phyloP scores from a whole-genome alignment of 148 eudicot species.

The Fagopyrum homotropicum region DNA sequence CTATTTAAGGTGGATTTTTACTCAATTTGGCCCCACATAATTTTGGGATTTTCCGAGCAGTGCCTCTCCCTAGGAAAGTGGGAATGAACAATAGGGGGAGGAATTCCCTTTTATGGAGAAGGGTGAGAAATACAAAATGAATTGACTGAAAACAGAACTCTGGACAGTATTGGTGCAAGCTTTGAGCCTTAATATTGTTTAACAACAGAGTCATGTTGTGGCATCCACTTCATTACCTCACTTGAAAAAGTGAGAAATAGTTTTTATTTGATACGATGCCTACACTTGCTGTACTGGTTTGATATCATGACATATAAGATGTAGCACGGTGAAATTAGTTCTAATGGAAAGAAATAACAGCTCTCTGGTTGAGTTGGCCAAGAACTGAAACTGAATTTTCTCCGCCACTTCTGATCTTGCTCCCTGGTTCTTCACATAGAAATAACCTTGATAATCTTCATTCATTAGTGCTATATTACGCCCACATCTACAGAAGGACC shows the following conservation, averaged over 20 bases:
- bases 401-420: neutral
- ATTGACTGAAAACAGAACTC: no score
- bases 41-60: neutral
- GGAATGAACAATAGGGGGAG: neutral
- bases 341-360: neutral
- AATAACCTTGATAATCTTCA: neutral
- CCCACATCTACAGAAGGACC: neutral
- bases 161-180: conserved; percentile 17
- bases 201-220: no score
- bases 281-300: no score
- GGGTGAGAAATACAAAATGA: neutral
- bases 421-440: neutral
- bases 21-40: neutral
- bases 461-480: neutral
- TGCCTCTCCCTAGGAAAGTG: neutral
- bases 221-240: no score
- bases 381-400: neutral
- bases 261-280: no score
- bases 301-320: neutral
- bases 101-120: neutral
- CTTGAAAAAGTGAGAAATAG: no score
- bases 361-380: neutral
- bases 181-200: conserved; percentile 16
- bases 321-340: neutral
- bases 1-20: neutral